These are phyloP conservation scores for Aspergillus jensenii DNA, from an alignment of 2,329 filamentous ascomycete genomes.

Conservation along the genomic window DNA sequence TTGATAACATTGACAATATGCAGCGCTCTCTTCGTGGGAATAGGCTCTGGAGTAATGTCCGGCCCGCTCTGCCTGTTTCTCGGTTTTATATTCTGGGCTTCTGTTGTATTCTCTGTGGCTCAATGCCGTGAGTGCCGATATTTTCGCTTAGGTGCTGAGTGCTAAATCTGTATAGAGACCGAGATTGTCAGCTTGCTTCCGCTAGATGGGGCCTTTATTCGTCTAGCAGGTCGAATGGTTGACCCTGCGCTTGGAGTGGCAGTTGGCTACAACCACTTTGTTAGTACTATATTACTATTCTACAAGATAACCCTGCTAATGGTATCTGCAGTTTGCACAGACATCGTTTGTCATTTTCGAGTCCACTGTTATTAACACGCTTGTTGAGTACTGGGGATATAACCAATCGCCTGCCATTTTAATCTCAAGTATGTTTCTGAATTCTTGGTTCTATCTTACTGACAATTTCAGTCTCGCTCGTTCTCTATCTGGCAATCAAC, in stretches of 20 bases:
- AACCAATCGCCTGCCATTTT: slow-evolving; percentile 4
- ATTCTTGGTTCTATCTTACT: background rate
- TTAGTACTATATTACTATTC: background rate
- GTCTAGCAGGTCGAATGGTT: slow-evolving; percentile 3
- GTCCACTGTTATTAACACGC: slow-evolving; percentile 1
- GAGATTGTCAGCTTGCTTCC: slow-evolving; percentile 4
- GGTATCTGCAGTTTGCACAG: background rate
- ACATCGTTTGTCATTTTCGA: slow-evolving; percentile 6
- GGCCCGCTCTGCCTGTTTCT: slow-evolving; percentile 1
- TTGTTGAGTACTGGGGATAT: slow-evolving; percentile 2
- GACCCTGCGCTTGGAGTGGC: slow-evolving; percentile 2
- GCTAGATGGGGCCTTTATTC: slow-evolving; percentile 1
- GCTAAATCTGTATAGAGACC: background rate
- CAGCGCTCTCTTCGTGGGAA: slow-evolving; percentile 3
- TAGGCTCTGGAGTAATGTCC: slow-evolving; percentile 4
- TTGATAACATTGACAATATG: background rate
- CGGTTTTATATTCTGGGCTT: slow-evolving; percentile 1
- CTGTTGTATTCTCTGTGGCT: slow-evolving; percentile 1
- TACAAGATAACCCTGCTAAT: background rate
- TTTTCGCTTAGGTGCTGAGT: background rate
- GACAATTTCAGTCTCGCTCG: background rate
- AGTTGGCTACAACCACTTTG: slow-evolving; percentile 5
- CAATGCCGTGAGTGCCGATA: background rate
- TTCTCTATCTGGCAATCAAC: slow-evolving; percentile 3
- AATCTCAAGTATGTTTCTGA: background rate